These are phyloP conservation scores for Geum urbanum DNA, from an alignment of 306 rosid genomes.

Conservation along the genomic window DNA sequence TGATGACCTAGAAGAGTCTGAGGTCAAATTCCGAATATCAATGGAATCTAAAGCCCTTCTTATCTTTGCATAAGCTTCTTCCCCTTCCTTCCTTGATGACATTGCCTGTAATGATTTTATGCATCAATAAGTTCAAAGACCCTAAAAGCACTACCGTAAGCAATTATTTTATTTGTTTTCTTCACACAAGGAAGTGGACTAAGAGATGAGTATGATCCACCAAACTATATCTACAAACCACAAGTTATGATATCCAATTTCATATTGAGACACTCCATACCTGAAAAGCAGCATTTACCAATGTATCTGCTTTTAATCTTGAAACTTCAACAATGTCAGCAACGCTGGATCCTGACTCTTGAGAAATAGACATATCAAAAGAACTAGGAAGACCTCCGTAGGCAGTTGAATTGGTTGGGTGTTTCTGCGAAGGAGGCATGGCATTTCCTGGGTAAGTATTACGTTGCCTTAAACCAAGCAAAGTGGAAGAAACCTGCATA, in stretches of 20 bases:
- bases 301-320: slow-evolving; percentile 55
- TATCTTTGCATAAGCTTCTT: slow-evolving; percentile 59
- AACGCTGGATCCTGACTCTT: slow-evolving; percentile 53
- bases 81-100: slow-evolving; percentile 67
- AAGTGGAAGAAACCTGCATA: slow-evolving; percentile 70
- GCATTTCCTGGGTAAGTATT: slow-evolving; percentile 58
- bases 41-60: slow-evolving; percentile 67
- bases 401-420: slow-evolving; percentile 34
- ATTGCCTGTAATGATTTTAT: slow-evolving; percentile 50
- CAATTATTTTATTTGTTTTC: too few relatives aligned
- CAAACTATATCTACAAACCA: not conserved
- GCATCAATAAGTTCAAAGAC: slow-evolving; percentile 6
- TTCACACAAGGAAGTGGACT: too few relatives aligned
- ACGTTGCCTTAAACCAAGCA: slow-evolving; percentile 67
- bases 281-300: slow-evolving; percentile 88
- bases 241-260: not conserved
- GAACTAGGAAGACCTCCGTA: slow-evolving; percentile 39
- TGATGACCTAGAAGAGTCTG: slow-evolving; percentile 39
- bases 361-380: slow-evolving; percentile 43
- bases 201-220: not conserved
- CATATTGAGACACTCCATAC: slow-evolving; percentile 25
- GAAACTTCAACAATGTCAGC: slow-evolving; percentile 68
- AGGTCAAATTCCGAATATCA: slow-evolving; percentile 41
- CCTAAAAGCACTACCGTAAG: too few relatives aligned
- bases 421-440: slow-evolving; percentile 49